phyloP scores from a whole-genome alignment of 2,329 filamentous ascomycete species.

The Colletotrichum karsti region DNA sequence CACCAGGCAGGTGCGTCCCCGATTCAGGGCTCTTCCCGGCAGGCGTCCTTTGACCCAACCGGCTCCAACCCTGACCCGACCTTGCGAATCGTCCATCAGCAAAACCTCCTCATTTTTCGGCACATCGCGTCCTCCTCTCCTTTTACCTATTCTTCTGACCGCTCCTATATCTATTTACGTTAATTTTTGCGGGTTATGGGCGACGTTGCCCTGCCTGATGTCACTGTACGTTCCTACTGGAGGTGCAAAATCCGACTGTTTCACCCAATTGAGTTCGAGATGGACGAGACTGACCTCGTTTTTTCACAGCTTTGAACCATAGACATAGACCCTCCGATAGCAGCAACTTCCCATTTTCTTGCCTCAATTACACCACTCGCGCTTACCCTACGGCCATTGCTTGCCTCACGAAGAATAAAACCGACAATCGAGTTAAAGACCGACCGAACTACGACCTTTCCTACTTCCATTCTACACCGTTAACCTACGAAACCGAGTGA shows the following conservation, averaged over 20 bases:
- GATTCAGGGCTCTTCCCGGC: slow-evolving; percentile 25
- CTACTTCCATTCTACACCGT: background rate
- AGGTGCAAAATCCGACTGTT: background rate
- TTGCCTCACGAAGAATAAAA: background rate
- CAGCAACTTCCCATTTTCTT: background rate
- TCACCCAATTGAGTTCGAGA: slow-evolving; percentile 10
- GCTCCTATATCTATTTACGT: slow-evolving; percentile 2
- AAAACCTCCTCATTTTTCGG: slow-evolving; percentile 19
- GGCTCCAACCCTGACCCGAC: slow-evolving; percentile 23
- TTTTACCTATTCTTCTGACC: slow-evolving; percentile 8
- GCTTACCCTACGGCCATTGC: background rate
- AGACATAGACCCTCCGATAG: background rate
- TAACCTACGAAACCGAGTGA: background rate
- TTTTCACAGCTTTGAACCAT: slow-evolving; percentile 21
- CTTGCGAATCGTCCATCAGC: slow-evolving; percentile 11
- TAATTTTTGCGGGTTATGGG: slow-evolving; percentile 15
- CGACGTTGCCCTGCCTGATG: slow-evolving; percentile 13
- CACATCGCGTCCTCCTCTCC: slow-evolving; percentile 10
- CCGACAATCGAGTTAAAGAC: background rate
- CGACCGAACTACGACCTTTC: background rate
- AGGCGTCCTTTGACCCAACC: slow-evolving; percentile 13
- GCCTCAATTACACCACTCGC: slow-evolving; percentile 9
- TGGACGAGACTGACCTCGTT: background rate
- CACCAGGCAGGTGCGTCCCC: background rate
- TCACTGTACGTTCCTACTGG: slow-evolving; percentile 22